Evolutionary conservation across 2,329 filamentous ascomycete species (phyloP).

Genomic region (Trichoderma citrinoviride): DNA sequence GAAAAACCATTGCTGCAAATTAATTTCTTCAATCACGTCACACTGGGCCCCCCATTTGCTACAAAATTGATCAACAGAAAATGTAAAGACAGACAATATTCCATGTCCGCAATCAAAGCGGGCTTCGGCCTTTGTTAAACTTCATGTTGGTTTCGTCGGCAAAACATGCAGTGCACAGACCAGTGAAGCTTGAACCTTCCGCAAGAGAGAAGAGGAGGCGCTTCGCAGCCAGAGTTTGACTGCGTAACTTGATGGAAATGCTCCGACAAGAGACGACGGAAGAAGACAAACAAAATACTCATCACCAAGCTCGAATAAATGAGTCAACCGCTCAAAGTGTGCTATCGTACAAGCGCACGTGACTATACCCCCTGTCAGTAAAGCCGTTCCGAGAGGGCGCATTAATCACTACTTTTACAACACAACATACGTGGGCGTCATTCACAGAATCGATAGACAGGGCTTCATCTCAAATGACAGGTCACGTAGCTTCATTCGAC

Average conservation of each 20-base stretch:
- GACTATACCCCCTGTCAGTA: not conserved
- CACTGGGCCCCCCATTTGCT: too few species aligned
- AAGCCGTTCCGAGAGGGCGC: too few species aligned
- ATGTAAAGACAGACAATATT: not conserved
- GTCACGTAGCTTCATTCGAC: slow-evolving; percentile 28
- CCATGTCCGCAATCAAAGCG: not conserved
- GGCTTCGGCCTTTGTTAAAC: not conserved
- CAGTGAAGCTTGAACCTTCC: not conserved
- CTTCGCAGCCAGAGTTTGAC: too few species aligned
- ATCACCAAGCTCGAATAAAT: not conserved
- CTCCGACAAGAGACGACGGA: not conserved
- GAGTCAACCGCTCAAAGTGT: not conserved
- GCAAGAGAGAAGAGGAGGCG: not conserved
- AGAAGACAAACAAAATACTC: not conserved
- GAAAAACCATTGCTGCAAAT: too few species aligned
- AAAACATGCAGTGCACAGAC: not conserved
- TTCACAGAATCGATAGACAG: not conserved
- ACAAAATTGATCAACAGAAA: too few species aligned
- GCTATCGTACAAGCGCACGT: not conserved
- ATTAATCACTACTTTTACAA: too few species aligned
- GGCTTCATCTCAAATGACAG: slow-evolving; percentile 5
- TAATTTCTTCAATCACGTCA: too few species aligned
- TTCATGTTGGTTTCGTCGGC: not conserved
- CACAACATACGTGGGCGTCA: not conserved
- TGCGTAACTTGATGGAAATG: too few species aligned